Evolutionary conservation across 495 filamentous ascomycete genomes (phyloP).

Genomic region (Chaetomium cochliodes): DNA sequence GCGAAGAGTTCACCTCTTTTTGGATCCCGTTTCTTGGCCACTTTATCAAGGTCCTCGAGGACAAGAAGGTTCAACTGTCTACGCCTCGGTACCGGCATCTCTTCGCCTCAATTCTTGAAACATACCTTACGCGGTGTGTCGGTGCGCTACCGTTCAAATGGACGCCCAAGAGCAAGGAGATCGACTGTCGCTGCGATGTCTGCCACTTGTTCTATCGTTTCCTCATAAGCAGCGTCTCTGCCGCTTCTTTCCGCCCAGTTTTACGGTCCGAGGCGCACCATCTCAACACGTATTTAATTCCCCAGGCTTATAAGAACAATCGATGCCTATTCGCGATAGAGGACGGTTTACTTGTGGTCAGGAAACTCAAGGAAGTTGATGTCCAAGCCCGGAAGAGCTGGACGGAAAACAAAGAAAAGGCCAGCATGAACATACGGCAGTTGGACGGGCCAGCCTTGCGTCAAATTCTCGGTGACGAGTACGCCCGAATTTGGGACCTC

Average conservation of each 20-base stretch:
- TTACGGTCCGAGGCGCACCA: background rate
- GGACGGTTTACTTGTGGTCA: background rate
- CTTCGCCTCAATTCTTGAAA: constrained; percentile 21
- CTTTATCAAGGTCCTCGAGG: constrained; percentile 18
- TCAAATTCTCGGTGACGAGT: constrained; percentile 11
- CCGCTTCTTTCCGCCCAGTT: background rate
- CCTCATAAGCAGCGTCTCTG: constrained; percentile 6
- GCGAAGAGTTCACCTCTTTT: constrained; percentile 16
- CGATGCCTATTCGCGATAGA: constrained; percentile 1
- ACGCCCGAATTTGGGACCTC: background rate
- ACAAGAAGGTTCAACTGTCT: constrained; percentile 7
- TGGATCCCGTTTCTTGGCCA: constrained; percentile 27
- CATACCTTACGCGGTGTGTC: constrained; percentile 15
- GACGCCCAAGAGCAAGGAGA: background rate
- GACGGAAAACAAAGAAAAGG: background rate
- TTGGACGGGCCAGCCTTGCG: constrained; percentile 3
- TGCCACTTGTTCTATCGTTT: constrained; percentile 17
- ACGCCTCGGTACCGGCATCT: constrained; percentile 24
- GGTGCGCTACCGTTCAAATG: constrained; percentile 2
- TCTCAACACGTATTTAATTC: background rate
- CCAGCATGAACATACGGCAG: background rate
- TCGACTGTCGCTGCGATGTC: constrained; percentile 12
- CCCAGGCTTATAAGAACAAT: too few relatives aligned
- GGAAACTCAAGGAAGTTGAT: background rate
- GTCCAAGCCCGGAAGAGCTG: background rate